Evolutionary conservation across 768 basidiomycete genomes (phyloP), one percentile per base, ranked within the genome.

Genomic region (Boletus bicolor): DNA sequence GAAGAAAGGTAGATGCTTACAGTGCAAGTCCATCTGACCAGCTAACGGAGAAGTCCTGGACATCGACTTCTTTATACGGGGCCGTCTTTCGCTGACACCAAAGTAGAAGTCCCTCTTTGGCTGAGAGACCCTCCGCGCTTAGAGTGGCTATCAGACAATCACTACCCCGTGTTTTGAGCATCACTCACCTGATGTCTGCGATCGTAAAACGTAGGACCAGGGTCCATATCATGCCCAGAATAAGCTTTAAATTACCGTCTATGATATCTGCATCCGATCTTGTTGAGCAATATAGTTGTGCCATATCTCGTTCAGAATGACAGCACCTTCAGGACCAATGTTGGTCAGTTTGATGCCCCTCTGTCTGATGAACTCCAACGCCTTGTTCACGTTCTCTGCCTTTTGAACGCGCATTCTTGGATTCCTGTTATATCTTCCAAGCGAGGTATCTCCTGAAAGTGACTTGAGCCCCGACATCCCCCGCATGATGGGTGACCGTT

Each of bases 221-320:
- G 0, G 93, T 96, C 97, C 97, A 98, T 61, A 99, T 98, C 95
- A 95, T 93, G 34, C 93, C 95, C n/a, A 98, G 82, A 49, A 96
- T 98, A 53, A 99, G 87, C 73, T 98, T 99, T 60, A 95, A 73
- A 71, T 96, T 97, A n/a, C 95, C 95, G 71, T 99, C 97, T 54
- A 99, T 94, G 68, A 98, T 97, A 71, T 98, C 96, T 95, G 56
- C n/a, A 48, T 37, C 51, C 51, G 41, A 50, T 48, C 4, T 39
- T 39, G 32, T 35, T 60, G 41, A 55, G 62, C 32, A 51, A 47
- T 17, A 38, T 30, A n/a, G 34, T 19, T 19, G 26, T 42, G n/a
- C 1, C 3, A 50, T 17, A 17, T 37, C 39, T 26, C 42, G 32
- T 44, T 14, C 35, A 5, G 44, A 44, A 49, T 7, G 45, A 53